Conservation (phyloP, 345 rosid species). For the Nasturtium officinale region DNA sequence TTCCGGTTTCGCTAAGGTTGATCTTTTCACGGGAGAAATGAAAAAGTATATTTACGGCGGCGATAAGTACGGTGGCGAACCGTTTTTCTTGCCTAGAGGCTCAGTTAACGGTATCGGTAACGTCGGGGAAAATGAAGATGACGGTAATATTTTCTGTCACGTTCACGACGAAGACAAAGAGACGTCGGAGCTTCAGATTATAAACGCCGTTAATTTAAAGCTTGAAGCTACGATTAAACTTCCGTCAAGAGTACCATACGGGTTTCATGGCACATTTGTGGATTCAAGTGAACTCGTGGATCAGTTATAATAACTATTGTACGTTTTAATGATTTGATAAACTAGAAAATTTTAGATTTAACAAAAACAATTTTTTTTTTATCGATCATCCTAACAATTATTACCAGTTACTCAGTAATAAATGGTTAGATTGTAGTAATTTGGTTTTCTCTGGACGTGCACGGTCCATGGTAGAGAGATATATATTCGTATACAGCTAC, state of each 20-base stretch:
- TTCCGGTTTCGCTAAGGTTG: slow-evolving; percentile 84
- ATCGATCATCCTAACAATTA: slow-evolving; percentile 17
- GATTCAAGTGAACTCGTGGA: slow-evolving; percentile 57
- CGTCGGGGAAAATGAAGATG: slow-evolving; percentile 61
- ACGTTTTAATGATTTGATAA: not conserved
- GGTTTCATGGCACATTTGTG: slow-evolving; percentile 93
- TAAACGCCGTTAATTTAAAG: slow-evolving; percentile 63
- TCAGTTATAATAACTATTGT: slow-evolving; percentile 49
- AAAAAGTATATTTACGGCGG: slow-evolving; percentile 67
- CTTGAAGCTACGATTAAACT: slow-evolving; percentile 73
- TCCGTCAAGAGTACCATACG: slow-evolving; percentile 92
- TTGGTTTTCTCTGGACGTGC: not conserved
- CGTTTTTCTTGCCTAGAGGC: slow-evolving; percentile 61
- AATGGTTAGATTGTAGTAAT: not conserved
- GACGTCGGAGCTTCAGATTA: slow-evolving; percentile 80
- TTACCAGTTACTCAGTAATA: not conserved
- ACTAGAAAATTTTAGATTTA: not conserved
- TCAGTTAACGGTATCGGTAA: slow-evolving; percentile 3
- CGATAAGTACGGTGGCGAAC: slow-evolving; percentile 79
- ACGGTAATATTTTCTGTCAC: slow-evolving; percentile 70
- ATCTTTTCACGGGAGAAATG: slow-evolving; percentile 69
- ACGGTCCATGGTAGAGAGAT: not conserved
- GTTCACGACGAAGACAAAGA: slow-evolving; percentile 79
- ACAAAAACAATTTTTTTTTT: no score
- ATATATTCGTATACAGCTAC: not conserved